Evolutionary conservation across 768 basidiomycete species (phyloP).

Genomic region (Leccinum disarticulatum): DNA sequence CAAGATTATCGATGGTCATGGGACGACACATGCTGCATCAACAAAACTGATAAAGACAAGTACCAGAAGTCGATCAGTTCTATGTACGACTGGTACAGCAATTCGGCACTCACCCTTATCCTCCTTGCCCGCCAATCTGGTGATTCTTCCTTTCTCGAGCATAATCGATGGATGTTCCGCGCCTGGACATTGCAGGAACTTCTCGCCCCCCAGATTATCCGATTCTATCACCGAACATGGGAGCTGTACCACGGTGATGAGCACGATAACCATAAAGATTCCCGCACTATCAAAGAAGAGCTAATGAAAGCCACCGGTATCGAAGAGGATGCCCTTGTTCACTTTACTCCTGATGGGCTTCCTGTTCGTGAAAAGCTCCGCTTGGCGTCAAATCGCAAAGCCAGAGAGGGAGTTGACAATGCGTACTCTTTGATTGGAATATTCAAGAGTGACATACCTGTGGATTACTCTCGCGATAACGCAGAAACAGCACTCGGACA

Average conservation of each 20-base stretch:
- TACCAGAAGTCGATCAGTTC: constrained; percentile 5
- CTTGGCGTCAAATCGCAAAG: constrained; percentile 14
- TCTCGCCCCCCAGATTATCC: constrained; percentile 12
- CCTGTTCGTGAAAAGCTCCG: constrained; percentile 11
- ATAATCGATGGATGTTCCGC: constrained; percentile 18
- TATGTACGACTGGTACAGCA: constrained; percentile 17
- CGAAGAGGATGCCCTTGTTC: not conserved
- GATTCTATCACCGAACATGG: constrained; percentile 14
- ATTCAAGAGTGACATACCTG: constrained; percentile 13
- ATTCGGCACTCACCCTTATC: constrained; percentile 12
- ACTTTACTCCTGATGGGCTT: constrained; percentile 6
- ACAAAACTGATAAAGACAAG: not conserved
- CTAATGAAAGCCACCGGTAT: not conserved
- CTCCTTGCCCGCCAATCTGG: constrained; percentile 1
- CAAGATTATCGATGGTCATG: constrained; percentile 8
- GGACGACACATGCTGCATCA: constrained; percentile 14
- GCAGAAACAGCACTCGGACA: constrained; percentile 10
- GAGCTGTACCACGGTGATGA: constrained; percentile 1
- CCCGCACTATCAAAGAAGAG: not conserved
- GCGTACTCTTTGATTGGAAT: constrained; percentile 18
- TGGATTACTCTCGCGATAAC: constrained; percentile 1
- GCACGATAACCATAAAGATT: constrained; percentile 8
- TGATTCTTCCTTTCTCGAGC: constrained; percentile 3
- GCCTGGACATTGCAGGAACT: constrained; percentile 18
- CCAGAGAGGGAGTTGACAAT: constrained; percentile 5